Percentiles rank a stretch among this genome's conserved stretches.
Evolutionary conservation across 192 early-diverging fungal species (phyloP).

Genomic region (Pilobolus umbonatus): DNA sequence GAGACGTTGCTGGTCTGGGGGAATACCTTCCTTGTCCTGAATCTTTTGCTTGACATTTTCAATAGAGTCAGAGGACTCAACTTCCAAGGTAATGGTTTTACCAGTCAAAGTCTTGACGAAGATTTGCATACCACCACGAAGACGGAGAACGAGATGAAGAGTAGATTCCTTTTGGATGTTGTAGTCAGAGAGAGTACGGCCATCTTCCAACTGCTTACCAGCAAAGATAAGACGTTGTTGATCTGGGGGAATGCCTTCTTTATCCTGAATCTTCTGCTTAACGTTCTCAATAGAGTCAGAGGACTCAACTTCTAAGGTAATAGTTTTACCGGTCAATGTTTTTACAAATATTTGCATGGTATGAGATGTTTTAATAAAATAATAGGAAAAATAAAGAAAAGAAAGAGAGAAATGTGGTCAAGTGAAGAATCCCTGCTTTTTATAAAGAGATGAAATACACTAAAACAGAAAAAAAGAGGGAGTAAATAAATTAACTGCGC

Average conservation of each 20-base stretch:
- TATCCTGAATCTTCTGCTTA: slow-evolving; percentile 93
- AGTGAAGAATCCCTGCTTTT: background rate
- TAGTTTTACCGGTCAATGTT: slow-evolving; percentile 94
- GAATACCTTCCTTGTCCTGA: slow-evolving; percentile 85
- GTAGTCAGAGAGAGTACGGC: slow-evolving; percentile 62
- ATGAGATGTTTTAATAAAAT: too few relatives aligned
- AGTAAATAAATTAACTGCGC: too few relatives aligned
- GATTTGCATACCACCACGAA: slow-evolving; percentile 61
- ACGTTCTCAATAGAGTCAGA: slow-evolving; percentile 74
- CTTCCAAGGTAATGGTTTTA: slow-evolving; percentile 95
- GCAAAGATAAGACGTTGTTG: slow-evolving; percentile 75
- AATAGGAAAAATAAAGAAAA: slow-evolving; percentile 5
- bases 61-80: slow-evolving; percentile 70
- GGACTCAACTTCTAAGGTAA: slow-evolving; percentile 87
- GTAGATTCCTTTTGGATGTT: slow-evolving; percentile 69
- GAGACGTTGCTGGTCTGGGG: slow-evolving; percentile 78
- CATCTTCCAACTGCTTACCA: slow-evolving; percentile 75
- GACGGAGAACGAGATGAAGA: slow-evolving; percentile 62
- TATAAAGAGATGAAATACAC: too few relatives aligned
- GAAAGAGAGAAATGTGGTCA: background rate
- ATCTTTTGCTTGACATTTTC: slow-evolving; percentile 81
- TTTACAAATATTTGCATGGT: slow-evolving; percentile 63
- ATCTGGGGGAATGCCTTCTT: slow-evolving; percentile 83
- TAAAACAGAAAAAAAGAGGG: too few relatives aligned
- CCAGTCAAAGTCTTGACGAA: slow-evolving; percentile 89